Base-by-base conservation (phyloP, 345 rosid genomes). In the Eucalyptus pumila region DNA sequence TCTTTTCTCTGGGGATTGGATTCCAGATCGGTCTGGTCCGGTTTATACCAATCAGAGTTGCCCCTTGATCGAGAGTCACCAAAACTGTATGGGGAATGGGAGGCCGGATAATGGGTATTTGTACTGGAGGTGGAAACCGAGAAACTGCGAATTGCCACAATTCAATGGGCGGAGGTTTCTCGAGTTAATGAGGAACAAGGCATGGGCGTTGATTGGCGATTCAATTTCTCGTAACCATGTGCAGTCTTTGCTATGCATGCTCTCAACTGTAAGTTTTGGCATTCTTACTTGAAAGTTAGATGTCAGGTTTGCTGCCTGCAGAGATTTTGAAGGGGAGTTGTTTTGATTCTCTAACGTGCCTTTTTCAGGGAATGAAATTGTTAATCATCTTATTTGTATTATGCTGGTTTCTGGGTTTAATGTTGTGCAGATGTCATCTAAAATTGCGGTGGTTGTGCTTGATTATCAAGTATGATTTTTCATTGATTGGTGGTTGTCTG, bases 191-290 rank as follows among this genome's bases (percentile, higher is more conserved):
- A 96, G 96, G 72, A 89, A 95, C 76, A 97, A 96, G 92, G 88
- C 93, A 19, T 97, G 97, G 99, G 99, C 95, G 11, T 88, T 97
- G 83, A 93, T 97, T 27, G 99, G 99, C 52, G 99, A 97, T 90
- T 97, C 99, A 7, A 97, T 97, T 88, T 96, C 99, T 34, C 99
- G 99, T 67, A 97, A 97, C 94, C 98, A 97, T 89, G 96, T 95
- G 7, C 95, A 96, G 90, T 97, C 99, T 37, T 91, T 97, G 62
- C 91, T 97, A 37, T 97, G 99, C 93, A 96, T 97, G 97, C 99
- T 97, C 69, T 93, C 96, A 15, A 90, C 90, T 87, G 97, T 95
- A 95, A 81, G 95, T 44, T 88, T 86, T 76, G 40, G 85, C 47
- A 40, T 37, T 76, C 90, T 87, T 87, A 60, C 51, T 52, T 9